Conservation (phyloP, 2,329 filamentous ascomycete species). For the Davidsoniella neocaledoniae region DNA sequence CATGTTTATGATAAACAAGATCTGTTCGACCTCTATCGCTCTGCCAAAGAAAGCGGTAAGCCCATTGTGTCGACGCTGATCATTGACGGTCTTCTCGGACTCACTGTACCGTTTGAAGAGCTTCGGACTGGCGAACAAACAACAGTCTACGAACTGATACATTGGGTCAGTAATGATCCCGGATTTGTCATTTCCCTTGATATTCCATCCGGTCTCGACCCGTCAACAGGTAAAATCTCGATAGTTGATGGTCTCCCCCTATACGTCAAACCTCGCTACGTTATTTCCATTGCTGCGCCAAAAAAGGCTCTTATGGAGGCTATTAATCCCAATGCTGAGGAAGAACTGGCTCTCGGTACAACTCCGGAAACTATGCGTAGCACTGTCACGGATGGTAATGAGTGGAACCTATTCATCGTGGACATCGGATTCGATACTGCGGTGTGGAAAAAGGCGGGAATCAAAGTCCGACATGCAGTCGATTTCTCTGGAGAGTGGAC, state of each 20-base stretch:
- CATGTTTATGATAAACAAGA: slow-evolving; percentile 46
- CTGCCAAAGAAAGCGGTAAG: slow-evolving; percentile 19
- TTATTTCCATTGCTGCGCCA: slow-evolving; percentile 74
- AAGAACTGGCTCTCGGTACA: slow-evolving; percentile 7
- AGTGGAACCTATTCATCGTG: slow-evolving; percentile 68
- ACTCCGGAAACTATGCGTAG: slow-evolving; percentile 15
- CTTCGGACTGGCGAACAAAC: slow-evolving; percentile 68
- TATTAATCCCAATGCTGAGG: slow-evolving; percentile 28
- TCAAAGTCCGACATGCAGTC: slow-evolving; percentile 64
- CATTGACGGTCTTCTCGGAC: slow-evolving; percentile 73
- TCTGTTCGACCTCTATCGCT: slow-evolving; percentile 42
- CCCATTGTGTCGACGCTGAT: slow-evolving; percentile 52
- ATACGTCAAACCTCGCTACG: slow-evolving; percentile 64
- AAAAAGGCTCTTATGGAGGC: slow-evolving; percentile 71
- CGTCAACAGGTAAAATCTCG: slow-evolving; percentile 50
- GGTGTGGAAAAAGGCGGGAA: slow-evolving; percentile 73
- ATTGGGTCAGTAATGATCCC: slow-evolving; percentile 82
- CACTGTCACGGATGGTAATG: slow-evolving; percentile 28
- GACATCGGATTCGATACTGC: slow-evolving; percentile 74
- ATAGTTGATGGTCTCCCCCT: slow-evolving; percentile 59
- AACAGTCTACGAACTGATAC: slow-evolving; percentile 74
- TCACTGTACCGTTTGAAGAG: slow-evolving; percentile 79
- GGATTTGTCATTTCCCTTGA: slow-evolving; percentile 76
- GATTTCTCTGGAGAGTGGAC: slow-evolving; percentile 84
- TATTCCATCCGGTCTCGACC: slow-evolving; percentile 75